Conservation (phyloP, 352 stramenopile species). For the Globisporangium spinosum region DNA sequence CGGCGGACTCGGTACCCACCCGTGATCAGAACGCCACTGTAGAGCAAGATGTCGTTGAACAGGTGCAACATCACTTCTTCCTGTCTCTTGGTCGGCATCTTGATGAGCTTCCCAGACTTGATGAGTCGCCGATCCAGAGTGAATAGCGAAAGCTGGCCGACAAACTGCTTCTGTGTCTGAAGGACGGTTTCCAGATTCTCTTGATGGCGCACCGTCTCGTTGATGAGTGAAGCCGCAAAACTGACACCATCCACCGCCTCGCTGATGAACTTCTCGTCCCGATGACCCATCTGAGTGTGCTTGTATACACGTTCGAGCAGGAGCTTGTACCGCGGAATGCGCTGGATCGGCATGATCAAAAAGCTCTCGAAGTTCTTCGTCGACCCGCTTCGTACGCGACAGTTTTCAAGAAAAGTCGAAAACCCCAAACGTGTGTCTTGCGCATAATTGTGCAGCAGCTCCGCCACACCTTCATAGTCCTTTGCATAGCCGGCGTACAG, state of each 20-base stretch:
- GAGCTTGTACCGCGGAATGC: conserved; percentile 90
- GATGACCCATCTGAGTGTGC: conserved; percentile 55
- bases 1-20: conserved; percentile 69
- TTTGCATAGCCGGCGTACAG: conserved; percentile 81
- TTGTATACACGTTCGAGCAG: conserved; percentile 77
- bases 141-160: conserved; percentile 63
- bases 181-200: conserved; percentile 81
- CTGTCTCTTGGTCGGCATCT: conserved; percentile 79
- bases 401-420: conserved; percentile 52
- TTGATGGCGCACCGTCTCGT: conserved; percentile 80
- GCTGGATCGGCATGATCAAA: conserved; percentile 91
- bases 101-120: conserved; percentile 66
- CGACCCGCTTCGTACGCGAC: conserved; percentile 44
- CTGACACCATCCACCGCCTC: conserved; percentile 59
- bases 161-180: conserved; percentile 76
- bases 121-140: conserved; percentile 59
- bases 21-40: conserved; percentile 71
- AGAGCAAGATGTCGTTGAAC: conserved; percentile 86
- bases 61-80: conserved; percentile 84
- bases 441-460: conserved; percentile 54
- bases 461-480: conserved; percentile 75
- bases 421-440: conserved; percentile 48
- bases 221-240: conserved; percentile 67
- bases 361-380: conserved; percentile 79
- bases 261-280: conserved; percentile 57